Evolutionary conservation across 768 basidiomycete genomes (phyloP), one percentile per base, ranked within the genome.

Genomic region (Suillus sp.): DNA sequence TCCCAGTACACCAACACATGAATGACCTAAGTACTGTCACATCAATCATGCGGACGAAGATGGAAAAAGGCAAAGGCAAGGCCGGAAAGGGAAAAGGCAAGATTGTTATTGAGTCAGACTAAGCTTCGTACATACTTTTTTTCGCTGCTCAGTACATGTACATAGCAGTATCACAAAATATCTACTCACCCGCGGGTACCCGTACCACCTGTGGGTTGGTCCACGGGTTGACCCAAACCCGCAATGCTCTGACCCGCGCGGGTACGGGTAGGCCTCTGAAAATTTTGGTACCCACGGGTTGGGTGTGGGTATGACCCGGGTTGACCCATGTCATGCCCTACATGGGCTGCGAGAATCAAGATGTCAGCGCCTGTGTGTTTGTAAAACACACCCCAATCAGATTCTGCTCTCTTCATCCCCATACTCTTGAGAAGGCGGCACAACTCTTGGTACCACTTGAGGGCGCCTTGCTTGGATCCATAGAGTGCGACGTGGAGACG

Each of bases 1-100:
- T 35, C 34, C 34, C 34, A 35, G 34, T 35, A 35, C 34, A 35
- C 34, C 34, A 35, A 35, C 8, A 9, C 22, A 48, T 27, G 47
- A 27, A 48, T 7, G 25, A 27, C 16, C 47, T 48, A 1, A 2
- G 47, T 48, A 2, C 68, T 64, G 56, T 70, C 70, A 40, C 63
- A 61, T 53, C 30, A 38, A 56, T 34, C 22, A 34, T 38, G 34
- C 22, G 18, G 0, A 56, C 4, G 3, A 56, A 20, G 22, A 55
- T 32, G 54, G 54, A 0, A 32, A 55, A 35, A 32, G 30, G 30
- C 32, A 56, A 34, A 56, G 32, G 47, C 47, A 48, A 48, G 25
- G 47, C 25, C 25, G 25, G 7, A 14, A 48, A 48, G 22, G 47
- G 6, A 48, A 27, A 27, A 14, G 2, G 22, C 47, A 27, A 48